A percentile compares a stretch with the other conserved stretches of the same genome.
Conservation (phyloP, 345 rosid species). For the Citrus medica region DNA sequence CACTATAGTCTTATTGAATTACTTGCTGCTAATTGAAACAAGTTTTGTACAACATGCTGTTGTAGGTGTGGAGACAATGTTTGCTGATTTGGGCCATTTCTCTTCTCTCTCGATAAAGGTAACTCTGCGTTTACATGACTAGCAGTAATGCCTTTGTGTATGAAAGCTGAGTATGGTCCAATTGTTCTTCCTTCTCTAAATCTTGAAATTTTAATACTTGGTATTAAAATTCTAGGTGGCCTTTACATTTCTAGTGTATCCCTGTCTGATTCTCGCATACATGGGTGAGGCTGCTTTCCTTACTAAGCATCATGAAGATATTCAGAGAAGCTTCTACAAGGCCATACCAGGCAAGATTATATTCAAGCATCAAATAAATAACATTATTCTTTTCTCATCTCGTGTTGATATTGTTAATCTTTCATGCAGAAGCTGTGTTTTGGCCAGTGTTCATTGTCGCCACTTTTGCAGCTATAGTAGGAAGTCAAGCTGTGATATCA, state of each 20-base stretch:
- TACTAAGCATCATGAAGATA: constrained; percentile 66
- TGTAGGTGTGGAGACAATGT: constrained; percentile 83
- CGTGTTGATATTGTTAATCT: constrained; percentile 10
- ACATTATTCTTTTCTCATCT: not conserved
- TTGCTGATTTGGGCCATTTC: constrained; percentile 89
- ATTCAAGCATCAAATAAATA: not conserved
- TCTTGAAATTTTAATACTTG: not conserved
- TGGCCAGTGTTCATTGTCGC: constrained; percentile 90
- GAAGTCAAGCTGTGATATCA: constrained; percentile 88
- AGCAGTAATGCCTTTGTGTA: not conserved
- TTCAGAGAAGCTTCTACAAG: constrained; percentile 75
- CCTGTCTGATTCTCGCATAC: constrained; percentile 82
- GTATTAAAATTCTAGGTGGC: constrained; percentile 48
- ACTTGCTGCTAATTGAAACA: constrained; percentile 10
- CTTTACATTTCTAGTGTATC: constrained; percentile 68
- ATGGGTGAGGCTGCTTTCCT: constrained; percentile 95
- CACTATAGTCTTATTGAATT: not conserved
- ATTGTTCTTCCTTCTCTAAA: not conserved
- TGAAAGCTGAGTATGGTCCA: not conserved
- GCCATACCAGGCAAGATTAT: constrained; percentile 78
- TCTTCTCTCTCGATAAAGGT: constrained; percentile 81
- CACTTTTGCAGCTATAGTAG: constrained; percentile 75
- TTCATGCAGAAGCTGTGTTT: constrained; percentile 63
- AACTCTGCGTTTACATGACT: constrained; percentile 1
- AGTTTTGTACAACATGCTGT: constrained; percentile 4